Evolutionary conservation across 495 filamentous ascomycete species (phyloP), one percentile per base, ranked within the genome.

Genomic region (Penicillium cinerascens): DNA sequence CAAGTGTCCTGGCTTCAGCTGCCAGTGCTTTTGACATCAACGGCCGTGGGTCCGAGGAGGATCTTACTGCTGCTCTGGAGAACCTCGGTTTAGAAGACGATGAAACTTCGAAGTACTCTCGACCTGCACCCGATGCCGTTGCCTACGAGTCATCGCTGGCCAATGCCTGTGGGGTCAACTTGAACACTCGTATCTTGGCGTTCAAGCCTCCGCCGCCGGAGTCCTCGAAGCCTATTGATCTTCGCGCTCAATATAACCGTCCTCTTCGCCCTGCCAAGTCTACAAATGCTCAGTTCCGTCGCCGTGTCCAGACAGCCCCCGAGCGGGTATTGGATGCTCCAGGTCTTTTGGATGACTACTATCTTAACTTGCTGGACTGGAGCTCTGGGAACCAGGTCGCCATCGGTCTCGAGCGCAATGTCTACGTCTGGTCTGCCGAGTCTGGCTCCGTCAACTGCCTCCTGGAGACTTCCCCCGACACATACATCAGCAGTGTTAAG

Each of bases 361-460:
- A 99, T 67, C 87, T 99, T 62, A 99, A 99, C 75, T 78, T 99
- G 25, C 77, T 97, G 17, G 93, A 99, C 74, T 99, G 93, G 93
- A 95, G 89, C 68, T 92, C 89, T 16, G 85, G 86, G 39, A 99
- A 99, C 78, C 93, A 97, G 69, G 92, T 99, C 44, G 93, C 93
- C 25, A 97, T 99, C 66, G 93, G 93, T 42, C 82, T 99, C 13
- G 93, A 97, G 73, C 91, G 93, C 47, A 95, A 84, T 54, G 92
- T 97, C 51, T 99, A 97, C 60, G 88, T 99, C 59, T 99, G 95
- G 93, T 97, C 92, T n/a, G 93, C 95, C 13, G 92, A 99, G 39
- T 84, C 88, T 50, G 93, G 93, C 51, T 78, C 87, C 2, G 93
- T 97, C 33, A 87, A 78, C 73, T 87, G 84, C 57, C 85, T 99